These are phyloP conservation scores for Dioscorea dumetorum DNA, from an alignment of 106 monocot species.

Conservation along the genomic window DNA sequence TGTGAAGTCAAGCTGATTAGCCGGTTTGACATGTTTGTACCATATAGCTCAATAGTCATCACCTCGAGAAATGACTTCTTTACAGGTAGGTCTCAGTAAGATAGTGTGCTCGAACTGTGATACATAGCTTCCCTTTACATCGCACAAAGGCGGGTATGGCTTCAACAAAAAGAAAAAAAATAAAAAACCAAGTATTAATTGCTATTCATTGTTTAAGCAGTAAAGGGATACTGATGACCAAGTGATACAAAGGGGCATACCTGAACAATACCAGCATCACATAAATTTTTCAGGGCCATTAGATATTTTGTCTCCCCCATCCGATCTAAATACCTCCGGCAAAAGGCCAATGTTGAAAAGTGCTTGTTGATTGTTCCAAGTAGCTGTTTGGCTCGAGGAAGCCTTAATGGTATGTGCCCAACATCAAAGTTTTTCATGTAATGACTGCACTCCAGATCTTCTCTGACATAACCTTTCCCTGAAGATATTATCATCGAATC, in stretches of 20 bases:
- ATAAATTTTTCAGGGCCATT: slow-evolving; percentile 89
- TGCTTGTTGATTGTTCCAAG: slow-evolving; percentile 84
- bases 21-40: too few species aligned
- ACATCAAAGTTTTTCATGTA: slow-evolving; percentile 98
- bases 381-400: slow-evolving; percentile 76
- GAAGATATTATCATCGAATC: not conserved
- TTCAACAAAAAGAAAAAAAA: too few species aligned
- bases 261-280: slow-evolving; percentile 92
- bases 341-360: slow-evolving; percentile 92
- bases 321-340: slow-evolving; percentile 86
- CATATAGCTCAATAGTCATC: too few species aligned
- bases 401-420: slow-evolving; percentile 78
- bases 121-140: too few species aligned
- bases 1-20: too few species aligned
- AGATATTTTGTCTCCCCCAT: slow-evolving; percentile 82
- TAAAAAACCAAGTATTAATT: too few species aligned
- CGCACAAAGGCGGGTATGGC: too few species aligned
- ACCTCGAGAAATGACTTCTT: too few species aligned
- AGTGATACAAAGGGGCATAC: slow-evolving; percentile 30
- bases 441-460: slow-evolving; percentile 95
- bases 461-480: slow-evolving; percentile 96
- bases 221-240: too few species aligned
- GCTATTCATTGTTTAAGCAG: too few species aligned
- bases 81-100: too few species aligned
- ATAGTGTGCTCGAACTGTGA: too few species aligned